Evolutionary conservation across 2,329 filamentous ascomycete genomes (phyloP), one percentile per base, ranked within the genome.

Genomic region (Fusarium acutatum): DNA sequence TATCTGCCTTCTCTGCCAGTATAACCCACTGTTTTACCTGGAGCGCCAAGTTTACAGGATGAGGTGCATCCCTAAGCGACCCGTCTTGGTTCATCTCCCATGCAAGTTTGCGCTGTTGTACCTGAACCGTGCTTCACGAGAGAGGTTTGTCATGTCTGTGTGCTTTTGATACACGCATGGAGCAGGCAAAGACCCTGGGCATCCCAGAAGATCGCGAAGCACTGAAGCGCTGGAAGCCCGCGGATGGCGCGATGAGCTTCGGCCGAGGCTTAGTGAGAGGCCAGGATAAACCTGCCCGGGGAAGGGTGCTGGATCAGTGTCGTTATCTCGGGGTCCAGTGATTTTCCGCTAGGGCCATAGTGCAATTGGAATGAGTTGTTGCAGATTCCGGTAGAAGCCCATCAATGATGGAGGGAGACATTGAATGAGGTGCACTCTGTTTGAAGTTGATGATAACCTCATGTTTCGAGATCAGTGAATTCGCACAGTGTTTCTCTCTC

Each of bases 401-500:
- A 54, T 18, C 24, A 7, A 17, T 30, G n/a, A n/a, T n/a, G n/a
- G n/a, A n/a, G n/a, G n/a, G n/a, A n/a, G n/a, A n/a, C n/a, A n/a
- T n/a, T n/a, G n/a, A n/a, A n/a, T n/a, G 15, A 38, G 26, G 20
- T 30, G n/a, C n/a, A 6, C 18, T 10, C n/a, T 15, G 40, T 40
- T 18, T 24, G 26, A 43, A 53, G 37, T 58, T 69, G 65, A 70
- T 67, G 53, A 57, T 64, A 60, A 64, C 67, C 34, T 61, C 66
- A 53, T 60, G 37, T 49, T 59, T 69, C 32, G 11, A 24, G 34
- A 57, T 49, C 49, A 44, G 64, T 41, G 49, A 69, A 64, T 72
- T 77, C 61, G 60, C 73, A 78, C 76, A 78, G 76, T 78, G 73
- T 76, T 73, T 64, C 41, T 38, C 41, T 52, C 6, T 32, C 30